Base-by-base conservation (phyloP, 192 early-diverging fungal species). In the Coemansia sp. region DNA sequence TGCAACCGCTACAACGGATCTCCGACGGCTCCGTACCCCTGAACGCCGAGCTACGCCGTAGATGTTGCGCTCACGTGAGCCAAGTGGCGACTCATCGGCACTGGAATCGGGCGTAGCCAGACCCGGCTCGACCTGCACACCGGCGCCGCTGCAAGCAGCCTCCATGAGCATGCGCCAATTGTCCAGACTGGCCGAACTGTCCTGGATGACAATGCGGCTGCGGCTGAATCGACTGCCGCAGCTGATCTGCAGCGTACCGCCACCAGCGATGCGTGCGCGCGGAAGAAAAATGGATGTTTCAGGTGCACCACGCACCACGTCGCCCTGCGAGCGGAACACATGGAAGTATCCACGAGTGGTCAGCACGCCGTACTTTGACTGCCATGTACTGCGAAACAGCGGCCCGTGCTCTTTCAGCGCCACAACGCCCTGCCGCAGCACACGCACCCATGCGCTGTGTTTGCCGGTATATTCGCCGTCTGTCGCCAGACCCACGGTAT, bases 321-420 rank as follows among this genome's bases (percentile, higher is more conserved):
- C 76, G 52, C 76, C 76, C 58, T 79, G 76, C 27, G 76, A 79
- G 49, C 76, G 71, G 54, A 79, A 79, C 5, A 79, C 76, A 45
- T 79, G 76, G 37, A 79, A 73, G 57, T 73, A 79, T 0, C 76
- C 76, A 11, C 72, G 71, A 17, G 71, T 57, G 5, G 76, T 79
- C 57, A 79, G 71, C 17, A 79, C 76, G 37, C 71, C 71, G 65
- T 73, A 79, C 65, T 73, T 79, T 55, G 64, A 67, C 65, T 79
- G 76, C 71, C 76, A 73, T 21, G 71, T 79, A 71, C 76, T 79
- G 41, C 76, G 67, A 29, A 79, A 79, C 64, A 79, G 27, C 5
- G 71, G 71, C 4, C 76, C 65, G 25, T 73, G 60, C 65, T 73
- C 76, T 45, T 69, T 69, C 29, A 79, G 54, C 15, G 76, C 76